Evolutionary conservation across 2,329 filamentous ascomycete species (phyloP), one percentile per base, ranked within the genome.

Genomic region (Metarhizium guizhouense): DNA sequence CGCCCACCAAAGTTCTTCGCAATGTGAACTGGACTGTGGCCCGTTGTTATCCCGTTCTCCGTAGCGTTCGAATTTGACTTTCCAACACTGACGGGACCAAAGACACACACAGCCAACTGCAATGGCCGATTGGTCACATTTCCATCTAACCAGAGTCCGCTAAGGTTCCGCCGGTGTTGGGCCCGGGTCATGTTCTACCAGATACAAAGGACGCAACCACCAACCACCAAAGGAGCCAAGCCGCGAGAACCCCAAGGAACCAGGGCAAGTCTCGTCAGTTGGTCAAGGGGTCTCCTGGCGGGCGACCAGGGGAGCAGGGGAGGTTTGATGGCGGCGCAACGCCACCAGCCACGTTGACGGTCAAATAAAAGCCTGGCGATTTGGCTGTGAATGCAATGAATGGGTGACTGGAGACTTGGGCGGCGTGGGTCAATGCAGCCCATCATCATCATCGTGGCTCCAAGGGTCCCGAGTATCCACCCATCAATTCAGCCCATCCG

Each of bases 81-180:
- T 34, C 10, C 8, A 14, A 42, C 40, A 18, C n/a, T 42, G 25
- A 25, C 25, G 25, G 25, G 25, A 25, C 25, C 25, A 25, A 25
- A 25, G 25, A 4, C 25, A 25, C 25, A 25, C 25, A 25, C 25
- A 25, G 25, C 25, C 25, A 25, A 25, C 25, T 25, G 25, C 25
- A 25, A 25, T 25, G 25, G 25, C 25, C 25, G 25, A 25, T 25
- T 25, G 25, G 25, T 25, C 25, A 25, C 25, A 25, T 4, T 43
- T 6, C 16, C 14, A 14, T n/a, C 40, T 7, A 6, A 16, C 40
- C 16, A 43, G 11, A n/a, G 6, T 4, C 40, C 40, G n/a, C 47
- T 14, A 52, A 25, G 18, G n/a, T 36, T 47, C 38, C n/a, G 36
- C 53, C 53, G 47, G 53, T 47, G 18, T 51, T 47, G 48, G 53